Base-by-base conservation (phyloP, 2,329 filamentous ascomycete species). In the Beauveria asiatica region DNA sequence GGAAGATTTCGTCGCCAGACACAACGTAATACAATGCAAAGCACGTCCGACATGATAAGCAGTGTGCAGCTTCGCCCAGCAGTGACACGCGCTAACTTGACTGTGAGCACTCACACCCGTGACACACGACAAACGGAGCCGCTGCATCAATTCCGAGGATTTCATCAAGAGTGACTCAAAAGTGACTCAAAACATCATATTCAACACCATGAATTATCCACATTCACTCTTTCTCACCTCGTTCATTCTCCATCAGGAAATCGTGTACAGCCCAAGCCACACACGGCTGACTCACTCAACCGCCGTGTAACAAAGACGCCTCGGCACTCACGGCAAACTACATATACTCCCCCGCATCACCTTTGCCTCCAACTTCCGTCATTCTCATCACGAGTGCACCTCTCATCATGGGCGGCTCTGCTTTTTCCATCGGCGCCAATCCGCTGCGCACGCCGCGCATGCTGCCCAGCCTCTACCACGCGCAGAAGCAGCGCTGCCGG, bases 381-480 rank as follows among this genome's bases (percentile, higher is more conserved):
- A 44, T 16, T 9, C 33, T 10, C 33, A 41, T 42, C n/a, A 13
- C 17, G 27, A 50, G 13, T 13, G 1, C 3, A 3, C 46, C 2
- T 16, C 3, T 53, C 23, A 63, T 8, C 25, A 91, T 91, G 88
- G 88, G 88, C 21, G 89, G 89, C 19, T 74, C 73, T 1, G 82
- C 79, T 0, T 90, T 90, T 63, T 63, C 76, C 1, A 73, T 70
- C 23, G 76, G 74, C 25, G 64, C 67, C 1, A 69, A 80, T 27
- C 68, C 78, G 1, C 76, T 90, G 10, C 65, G 70, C 61, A 88
- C 85, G 0, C 88, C 88, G 3, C 84, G 89, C 19, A 88, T 93
- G 82, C 74, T 77, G 5, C 74, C 75, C 1, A 64, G 70, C 0
- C 71, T 87, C 37, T 93, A 92, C 72, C 57, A 73, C 1, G 62